Conservation (phyloP, 352 stramenopile species). For the Blastocystis sp. region DNA sequence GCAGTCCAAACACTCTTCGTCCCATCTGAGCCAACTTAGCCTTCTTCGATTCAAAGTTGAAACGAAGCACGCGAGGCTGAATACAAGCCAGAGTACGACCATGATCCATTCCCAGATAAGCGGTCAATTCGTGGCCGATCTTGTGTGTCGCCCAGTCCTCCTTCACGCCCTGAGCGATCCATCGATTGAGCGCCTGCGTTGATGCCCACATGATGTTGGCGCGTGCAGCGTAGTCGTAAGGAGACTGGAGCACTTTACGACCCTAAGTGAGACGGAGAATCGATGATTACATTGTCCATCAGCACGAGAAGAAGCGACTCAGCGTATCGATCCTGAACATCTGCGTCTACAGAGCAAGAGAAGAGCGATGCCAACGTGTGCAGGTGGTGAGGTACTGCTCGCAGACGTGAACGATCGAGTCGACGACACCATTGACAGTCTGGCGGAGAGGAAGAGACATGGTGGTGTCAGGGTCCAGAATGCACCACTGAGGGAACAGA, state of each 20-base stretch:
- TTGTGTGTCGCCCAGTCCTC: constrained; percentile 44
- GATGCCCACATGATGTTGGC: constrained; percentile 54
- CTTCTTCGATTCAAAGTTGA: constrained; percentile 39
- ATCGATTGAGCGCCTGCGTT: constrained; percentile 17
- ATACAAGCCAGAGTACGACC: constrained; percentile 1
- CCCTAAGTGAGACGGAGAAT: neutral
- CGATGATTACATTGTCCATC: neutral
- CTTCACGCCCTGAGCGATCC: constrained; percentile 20
- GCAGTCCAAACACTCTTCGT: neutral
- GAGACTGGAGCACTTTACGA: neutral
- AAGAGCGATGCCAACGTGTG: neutral
- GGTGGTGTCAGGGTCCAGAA: constrained; percentile 46
- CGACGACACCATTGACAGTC: constrained; percentile 36
- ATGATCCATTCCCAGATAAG: constrained; percentile 14
- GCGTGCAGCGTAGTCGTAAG: neutral
- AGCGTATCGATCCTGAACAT: constrained; percentile 55
- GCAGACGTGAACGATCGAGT: constrained; percentile 49
- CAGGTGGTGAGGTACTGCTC: constrained; percentile 50
- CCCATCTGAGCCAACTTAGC: constrained; percentile 15
- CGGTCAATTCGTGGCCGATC: constrained; percentile 34
- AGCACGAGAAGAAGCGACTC: constrained; percentile 23
- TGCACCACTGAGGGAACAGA: neutral
- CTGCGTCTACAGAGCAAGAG: neutral
- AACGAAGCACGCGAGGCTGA: neutral
- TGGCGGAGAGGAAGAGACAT: constrained; percentile 33